Conservation (phyloP, 768 basidiomycete species). For the Cytidiella melzeri region DNA sequence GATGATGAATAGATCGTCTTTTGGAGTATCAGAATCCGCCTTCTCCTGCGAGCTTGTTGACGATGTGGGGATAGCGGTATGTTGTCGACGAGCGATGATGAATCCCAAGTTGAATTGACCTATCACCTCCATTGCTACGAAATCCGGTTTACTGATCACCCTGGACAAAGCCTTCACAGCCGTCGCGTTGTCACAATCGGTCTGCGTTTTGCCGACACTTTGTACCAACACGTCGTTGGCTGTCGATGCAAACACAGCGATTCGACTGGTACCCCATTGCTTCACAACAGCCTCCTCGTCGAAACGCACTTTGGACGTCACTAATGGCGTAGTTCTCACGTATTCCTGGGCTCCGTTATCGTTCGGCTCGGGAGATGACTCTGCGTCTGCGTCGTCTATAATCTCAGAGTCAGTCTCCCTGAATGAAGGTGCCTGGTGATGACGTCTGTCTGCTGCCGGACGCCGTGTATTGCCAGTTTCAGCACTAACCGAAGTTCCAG, state of each 20-base stretch:
- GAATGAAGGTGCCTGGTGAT: too few relatives aligned
- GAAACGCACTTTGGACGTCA: not conserved
- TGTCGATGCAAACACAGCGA: not conserved
- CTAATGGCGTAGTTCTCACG: not conserved
- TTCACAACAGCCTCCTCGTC: not conserved
- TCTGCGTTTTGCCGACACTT: not conserved
- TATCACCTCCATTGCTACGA: slow-evolving; percentile 72
- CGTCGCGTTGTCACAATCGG: slow-evolving; percentile 35
- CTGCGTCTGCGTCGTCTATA: too few relatives aligned
- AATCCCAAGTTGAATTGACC: slow-evolving; percentile 98
- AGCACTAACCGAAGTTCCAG: too few relatives aligned
- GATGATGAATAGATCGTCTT: slow-evolving; percentile 91
- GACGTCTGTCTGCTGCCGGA: too few relatives aligned
- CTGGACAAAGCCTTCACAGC: slow-evolving; percentile 69
- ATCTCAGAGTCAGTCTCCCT: too few relatives aligned
- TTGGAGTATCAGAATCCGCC: not conserved
- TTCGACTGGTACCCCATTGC: not conserved
- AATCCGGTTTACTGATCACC: slow-evolving; percentile 84
- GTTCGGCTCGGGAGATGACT: too few relatives aligned
- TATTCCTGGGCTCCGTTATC: not conserved
- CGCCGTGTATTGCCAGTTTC: too few relatives aligned
- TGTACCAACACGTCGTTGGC: not conserved
- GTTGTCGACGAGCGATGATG: slow-evolving; percentile 69
- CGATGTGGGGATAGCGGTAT: not conserved
- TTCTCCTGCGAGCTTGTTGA: not conserved